These are phyloP conservation scores for Penicillium sp. DNA, from an alignment of 2,329 filamentous ascomycete species.

Conservation along the genomic window DNA sequence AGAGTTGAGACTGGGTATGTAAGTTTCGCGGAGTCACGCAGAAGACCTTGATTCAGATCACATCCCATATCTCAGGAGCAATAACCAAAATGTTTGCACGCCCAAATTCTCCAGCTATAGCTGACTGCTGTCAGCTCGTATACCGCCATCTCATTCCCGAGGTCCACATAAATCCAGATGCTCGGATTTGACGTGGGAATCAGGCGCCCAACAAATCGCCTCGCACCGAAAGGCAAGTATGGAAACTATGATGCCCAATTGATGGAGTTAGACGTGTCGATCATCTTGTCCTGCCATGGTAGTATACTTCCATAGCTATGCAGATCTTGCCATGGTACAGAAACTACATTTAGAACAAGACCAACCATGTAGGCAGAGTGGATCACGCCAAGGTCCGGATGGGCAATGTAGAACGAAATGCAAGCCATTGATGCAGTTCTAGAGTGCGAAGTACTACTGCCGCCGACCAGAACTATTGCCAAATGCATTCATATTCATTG, in stretches of 20 bases:
- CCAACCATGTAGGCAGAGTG: conserved; percentile 5
- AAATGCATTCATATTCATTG: background rate
- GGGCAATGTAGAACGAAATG: conserved; percentile 5
- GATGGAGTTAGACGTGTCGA: background rate
- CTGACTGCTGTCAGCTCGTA: background rate
- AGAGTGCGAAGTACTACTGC: background rate
- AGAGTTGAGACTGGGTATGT: background rate
- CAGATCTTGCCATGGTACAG: background rate
- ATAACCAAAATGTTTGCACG: conserved; percentile 2
- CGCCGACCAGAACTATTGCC: background rate
- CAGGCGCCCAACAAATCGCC: conserved; percentile 9
- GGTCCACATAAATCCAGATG: background rate
- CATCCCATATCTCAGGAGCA: background rate
- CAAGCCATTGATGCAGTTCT: conserved; percentile 4
- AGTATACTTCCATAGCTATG: background rate
- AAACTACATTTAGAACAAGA: conserved; percentile 9
- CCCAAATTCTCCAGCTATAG: background rate
- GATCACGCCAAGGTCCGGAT: background rate
- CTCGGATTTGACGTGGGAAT: background rate
- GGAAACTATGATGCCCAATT: background rate
- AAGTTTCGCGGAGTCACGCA: conserved; percentile 4
- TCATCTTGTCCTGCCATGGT: conserved; percentile 8
- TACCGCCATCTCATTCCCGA: background rate
- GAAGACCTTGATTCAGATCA: conserved; percentile 8
- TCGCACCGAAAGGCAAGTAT: conserved; percentile 4